Evolutionary conservation across 2,329 filamentous ascomycete genomes (phyloP).

Genomic region (Beauveria scarabaeidicola): DNA sequence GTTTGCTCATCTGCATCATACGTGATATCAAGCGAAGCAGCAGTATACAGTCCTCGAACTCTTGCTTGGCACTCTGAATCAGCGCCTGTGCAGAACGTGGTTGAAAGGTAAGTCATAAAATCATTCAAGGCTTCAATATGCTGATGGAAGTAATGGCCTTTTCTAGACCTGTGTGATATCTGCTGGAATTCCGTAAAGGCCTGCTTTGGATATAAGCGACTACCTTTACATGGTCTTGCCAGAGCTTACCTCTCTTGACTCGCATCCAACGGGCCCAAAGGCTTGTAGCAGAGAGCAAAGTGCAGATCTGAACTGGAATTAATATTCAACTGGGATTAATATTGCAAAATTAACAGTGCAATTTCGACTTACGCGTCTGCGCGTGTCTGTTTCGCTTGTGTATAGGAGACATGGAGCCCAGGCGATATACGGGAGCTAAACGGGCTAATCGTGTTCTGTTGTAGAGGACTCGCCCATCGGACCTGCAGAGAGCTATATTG

Average conservation of each 20-base stretch:
- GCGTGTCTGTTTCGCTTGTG: conserved; percentile 33
- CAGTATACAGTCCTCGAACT: conserved; percentile 36
- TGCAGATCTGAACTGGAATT: conserved; percentile 18
- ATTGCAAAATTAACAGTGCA: neutral
- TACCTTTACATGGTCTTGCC: conserved; percentile 2
- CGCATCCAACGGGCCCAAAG: conserved; percentile 52
- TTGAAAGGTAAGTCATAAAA: conserved; percentile 45
- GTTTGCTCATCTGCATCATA: conserved; percentile 61
- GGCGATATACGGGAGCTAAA: conserved; percentile 68
- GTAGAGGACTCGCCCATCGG: conserved; percentile 59
- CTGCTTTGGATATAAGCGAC: conserved; percentile 26
- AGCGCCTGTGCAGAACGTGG: conserved; percentile 40
- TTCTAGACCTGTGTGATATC: conserved; percentile 19
- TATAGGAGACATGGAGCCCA: conserved; percentile 75
- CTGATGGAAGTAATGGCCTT: conserved; percentile 64
- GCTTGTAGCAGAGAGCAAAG: conserved; percentile 51
- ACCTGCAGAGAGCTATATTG: conserved; percentile 66
- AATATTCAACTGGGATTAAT: neutral
- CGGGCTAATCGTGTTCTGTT: conserved; percentile 56
- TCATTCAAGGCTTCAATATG: conserved; percentile 47
- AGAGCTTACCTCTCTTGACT: conserved; percentile 19
- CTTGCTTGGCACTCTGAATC: conserved; percentile 42
- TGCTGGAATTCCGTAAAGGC: conserved; percentile 53
- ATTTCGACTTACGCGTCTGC: conserved; percentile 16
- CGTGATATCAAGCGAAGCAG: conserved; percentile 66